Base-by-base conservation (phyloP, 805 yeast genomes). In the Jamesozyma gamospora region DNA sequence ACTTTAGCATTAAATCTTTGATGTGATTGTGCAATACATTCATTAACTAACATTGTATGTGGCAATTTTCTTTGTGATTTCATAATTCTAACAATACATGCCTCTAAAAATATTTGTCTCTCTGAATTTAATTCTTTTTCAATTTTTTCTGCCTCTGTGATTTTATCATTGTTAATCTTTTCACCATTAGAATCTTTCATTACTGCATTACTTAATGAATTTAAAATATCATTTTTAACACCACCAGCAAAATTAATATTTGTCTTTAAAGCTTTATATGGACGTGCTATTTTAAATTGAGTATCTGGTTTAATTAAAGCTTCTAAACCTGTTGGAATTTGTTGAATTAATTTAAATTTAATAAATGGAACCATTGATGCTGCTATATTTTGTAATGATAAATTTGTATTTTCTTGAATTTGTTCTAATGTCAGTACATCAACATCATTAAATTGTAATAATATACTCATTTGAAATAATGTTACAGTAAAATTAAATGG, bases 1-100 rank as follows among this genome's bases (percentile, higher is more conserved):
- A 87, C 79, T 43, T 79, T 78, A 4, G 97, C 96, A 50, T 73
- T 76, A 69, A 92, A 90, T 50, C 97, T 72, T 34, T 62, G 65
- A 48, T 78, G 79, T 3, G 95, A 77, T 57, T 86, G 95, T 44
- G 84, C 82, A 51, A 85, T 79, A 32, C 88, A 90, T 60, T 90
- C 97, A 51, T 82, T 84, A 32, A 87, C 79, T 52, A 90, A 71
- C 40, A 78, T 79, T 36, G 79, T 82, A 57, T 88, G 96, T 47
- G 76, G 75, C 51, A 85, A 67, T 33, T 70, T 71, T 60, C 87
- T 83, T 55, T 96, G 74, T 1, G 96, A 88, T 66, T 90, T 90
- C 97, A 90, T 92, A 55, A 90, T 84, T 53, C 98, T 74, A 30
- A 90, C 97, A 63, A 92, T 86, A 54, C 95, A 84, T 2, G 97